Percentiles rank a stretch among this genome's conserved stretches.
These are phyloP conservation scores for Fomitopsis serialis DNA, from an alignment of 768 basidiomycete genomes.

Conservation along the genomic window DNA sequence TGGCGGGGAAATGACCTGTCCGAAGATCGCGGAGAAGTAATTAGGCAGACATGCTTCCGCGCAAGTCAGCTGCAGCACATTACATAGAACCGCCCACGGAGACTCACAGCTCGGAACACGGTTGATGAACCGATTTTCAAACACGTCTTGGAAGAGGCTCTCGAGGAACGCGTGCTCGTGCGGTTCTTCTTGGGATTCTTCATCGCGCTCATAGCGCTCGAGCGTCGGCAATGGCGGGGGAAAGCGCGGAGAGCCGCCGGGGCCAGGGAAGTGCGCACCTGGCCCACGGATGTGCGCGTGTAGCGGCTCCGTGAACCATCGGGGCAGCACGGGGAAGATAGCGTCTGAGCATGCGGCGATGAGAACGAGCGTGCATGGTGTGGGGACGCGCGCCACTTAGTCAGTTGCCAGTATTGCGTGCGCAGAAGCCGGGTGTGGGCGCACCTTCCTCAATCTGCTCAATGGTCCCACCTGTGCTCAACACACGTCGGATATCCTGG, in stretches of 20 bases:
- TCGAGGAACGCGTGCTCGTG: constrained; percentile 73
- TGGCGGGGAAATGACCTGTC: constrained; percentile 57
- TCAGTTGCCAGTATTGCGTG: not conserved
- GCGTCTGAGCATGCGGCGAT: constrained; percentile 42
- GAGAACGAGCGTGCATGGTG: too few relatives aligned
- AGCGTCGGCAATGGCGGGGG: not conserved
- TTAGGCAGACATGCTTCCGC: constrained; percentile 36
- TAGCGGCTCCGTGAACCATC: constrained; percentile 73
- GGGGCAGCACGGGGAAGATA: constrained; percentile 68
- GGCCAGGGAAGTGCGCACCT: constrained; percentile 42
- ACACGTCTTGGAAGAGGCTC: constrained; percentile 60
- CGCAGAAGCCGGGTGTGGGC: constrained; percentile 8
- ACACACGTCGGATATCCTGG: constrained; percentile 68
- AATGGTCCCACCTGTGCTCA: constrained; percentile 63
- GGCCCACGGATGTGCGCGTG: constrained; percentile 37
- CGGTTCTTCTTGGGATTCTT: constrained; percentile 20
- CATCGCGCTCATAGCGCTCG: not conserved
- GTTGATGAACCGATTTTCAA: constrained; percentile 69
- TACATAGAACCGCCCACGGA: not conserved
- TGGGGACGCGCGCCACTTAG: not conserved
- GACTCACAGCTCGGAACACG: constrained; percentile 57
- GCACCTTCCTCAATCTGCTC: constrained; percentile 73
- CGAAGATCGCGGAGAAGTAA: constrained; percentile 68
- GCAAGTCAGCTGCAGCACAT: not conserved
- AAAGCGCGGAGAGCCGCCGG: constrained; percentile 16